Conservation (phyloP, 208 protist genomes). For the Angomonas ambiguus region DNA sequence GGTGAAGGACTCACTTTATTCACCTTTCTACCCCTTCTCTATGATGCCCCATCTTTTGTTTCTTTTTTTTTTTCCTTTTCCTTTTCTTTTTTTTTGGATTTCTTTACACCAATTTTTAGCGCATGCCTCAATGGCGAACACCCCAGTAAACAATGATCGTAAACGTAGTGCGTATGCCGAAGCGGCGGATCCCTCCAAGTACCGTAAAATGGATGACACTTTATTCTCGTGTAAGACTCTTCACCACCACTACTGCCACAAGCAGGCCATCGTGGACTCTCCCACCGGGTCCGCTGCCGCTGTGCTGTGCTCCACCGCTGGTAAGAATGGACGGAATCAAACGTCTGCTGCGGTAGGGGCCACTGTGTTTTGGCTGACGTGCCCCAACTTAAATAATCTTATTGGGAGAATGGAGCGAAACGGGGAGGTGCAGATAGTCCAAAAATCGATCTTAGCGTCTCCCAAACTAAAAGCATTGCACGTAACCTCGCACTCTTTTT, state of each 20-base stretch:
- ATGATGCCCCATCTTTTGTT: background rate
- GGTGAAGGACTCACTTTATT: background rate
- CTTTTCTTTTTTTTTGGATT: background rate
- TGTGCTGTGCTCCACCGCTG: constrained; percentile 72
- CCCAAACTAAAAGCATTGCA: constrained; percentile 21
- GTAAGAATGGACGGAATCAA: constrained; percentile 70
- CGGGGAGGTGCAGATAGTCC: constrained; percentile 36
- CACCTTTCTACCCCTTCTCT: background rate
- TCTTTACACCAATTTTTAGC: background rate
- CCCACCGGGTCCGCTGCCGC: constrained; percentile 37
- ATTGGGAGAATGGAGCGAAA: constrained; percentile 68
- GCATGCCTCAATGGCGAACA: constrained; percentile 3
- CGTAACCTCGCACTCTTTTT: constrained; percentile 54
- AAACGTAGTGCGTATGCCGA: constrained; percentile 39
- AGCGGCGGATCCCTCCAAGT: constrained; percentile 52
- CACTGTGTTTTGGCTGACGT: constrained; percentile 84
- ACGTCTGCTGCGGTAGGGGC: constrained; percentile 65
- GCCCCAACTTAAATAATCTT: constrained; percentile 71
- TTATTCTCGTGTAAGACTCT: constrained; percentile 41
- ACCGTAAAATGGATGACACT: constrained; percentile 55
- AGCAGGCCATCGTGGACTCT: background rate
- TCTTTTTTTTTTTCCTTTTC: no score
- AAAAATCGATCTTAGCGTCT: constrained; percentile 24
- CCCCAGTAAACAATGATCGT: background rate
- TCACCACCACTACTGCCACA: background rate